Conservation (phyloP, 352 stramenopile genomes). For the Peronosclerospora sorghi region DNA sequence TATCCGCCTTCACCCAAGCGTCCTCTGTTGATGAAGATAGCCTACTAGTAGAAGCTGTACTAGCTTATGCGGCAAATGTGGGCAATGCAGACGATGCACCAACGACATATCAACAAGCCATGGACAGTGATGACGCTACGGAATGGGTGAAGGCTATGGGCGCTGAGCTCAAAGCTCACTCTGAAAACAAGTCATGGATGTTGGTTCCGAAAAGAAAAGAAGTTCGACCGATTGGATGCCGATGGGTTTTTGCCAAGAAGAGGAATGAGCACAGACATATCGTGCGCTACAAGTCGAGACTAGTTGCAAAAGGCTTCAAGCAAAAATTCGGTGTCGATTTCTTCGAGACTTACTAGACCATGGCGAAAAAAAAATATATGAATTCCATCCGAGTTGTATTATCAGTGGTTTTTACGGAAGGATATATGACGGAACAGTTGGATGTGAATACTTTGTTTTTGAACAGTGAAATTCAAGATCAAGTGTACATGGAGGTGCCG, state of each 20-base stretch:
- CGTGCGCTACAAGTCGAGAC: neutral
- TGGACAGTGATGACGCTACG: neutral
- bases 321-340: constrained; percentile 6
- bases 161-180: neutral
- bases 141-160: neutral
- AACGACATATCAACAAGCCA: constrained; percentile 5
- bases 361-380: constrained; percentile 10
- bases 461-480: neutral
- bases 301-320: constrained; percentile 1
- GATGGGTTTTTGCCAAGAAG: constrained; percentile 5
- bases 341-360: constrained; percentile 4
- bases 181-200: neutral
- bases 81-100: neutral
- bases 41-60: neutral
- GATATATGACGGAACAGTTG: constrained; percentile 1
- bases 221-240: neutral
- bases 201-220: neutral
- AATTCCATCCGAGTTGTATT: constrained; percentile 4
- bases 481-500: constrained; percentile 2
- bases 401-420: neutral
- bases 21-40: neutral
- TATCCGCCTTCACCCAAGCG: neutral
- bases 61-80: neutral
- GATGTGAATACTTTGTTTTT: constrained; percentile 4
- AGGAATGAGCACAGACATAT: constrained; percentile 1